These are phyloP conservation scores for Cornus florida DNA, from an alignment of 148 eudicot genomes.

Conservation along the genomic window DNA sequence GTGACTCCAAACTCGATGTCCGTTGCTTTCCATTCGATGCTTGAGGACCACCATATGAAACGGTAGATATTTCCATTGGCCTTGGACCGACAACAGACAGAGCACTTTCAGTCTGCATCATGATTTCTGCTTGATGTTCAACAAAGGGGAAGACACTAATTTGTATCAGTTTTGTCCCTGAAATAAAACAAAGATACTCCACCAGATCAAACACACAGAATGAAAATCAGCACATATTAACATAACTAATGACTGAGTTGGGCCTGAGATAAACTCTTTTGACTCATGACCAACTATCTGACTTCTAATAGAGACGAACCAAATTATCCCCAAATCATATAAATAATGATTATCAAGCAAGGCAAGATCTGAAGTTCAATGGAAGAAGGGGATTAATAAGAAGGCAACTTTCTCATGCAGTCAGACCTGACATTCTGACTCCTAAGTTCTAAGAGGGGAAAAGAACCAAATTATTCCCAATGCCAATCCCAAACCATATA, in stretches of 20 bases:
- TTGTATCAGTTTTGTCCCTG: conserved; percentile 7
- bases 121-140: conserved; percentile 21
- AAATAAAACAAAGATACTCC: background rate
- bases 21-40: conserved; percentile 77
- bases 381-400: no score
- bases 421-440: background rate
- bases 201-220: background rate
- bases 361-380: background rate
- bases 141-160: background rate
- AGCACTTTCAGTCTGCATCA: conserved; percentile 78
- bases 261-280: background rate
- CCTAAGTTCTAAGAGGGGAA: background rate
- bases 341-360: no score
- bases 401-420: background rate
- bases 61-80: conserved; percentile 82
- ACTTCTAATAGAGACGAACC: background rate
- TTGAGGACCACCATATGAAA: conserved; percentile 52
- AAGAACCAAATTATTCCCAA: background rate
- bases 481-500: background rate
- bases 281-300: background rate
- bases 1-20: conserved; percentile 87
- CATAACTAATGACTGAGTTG: background rate
- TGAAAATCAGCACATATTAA: no score
- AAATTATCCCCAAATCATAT: background rate
- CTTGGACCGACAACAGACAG: conserved; percentile 77